These are phyloP conservation scores for Fusarium agapanthi DNA, from an alignment of 2,329 filamentous ascomycete species.

Conservation along the genomic window DNA sequence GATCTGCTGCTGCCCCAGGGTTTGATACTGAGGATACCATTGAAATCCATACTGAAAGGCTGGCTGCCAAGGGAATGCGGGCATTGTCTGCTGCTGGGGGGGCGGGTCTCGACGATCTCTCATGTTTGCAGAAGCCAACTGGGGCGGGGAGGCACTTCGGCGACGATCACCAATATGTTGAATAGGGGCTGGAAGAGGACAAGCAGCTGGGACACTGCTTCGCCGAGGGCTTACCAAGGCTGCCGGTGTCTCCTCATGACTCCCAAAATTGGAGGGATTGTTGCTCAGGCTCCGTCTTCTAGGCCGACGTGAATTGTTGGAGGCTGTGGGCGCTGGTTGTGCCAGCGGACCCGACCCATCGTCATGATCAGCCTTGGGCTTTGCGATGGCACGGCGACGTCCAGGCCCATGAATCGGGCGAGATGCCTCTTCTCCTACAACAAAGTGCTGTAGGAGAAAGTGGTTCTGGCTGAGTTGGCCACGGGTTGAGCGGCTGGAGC, in stretches of 20 bases:
- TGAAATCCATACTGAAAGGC: neutral
- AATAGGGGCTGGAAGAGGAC: neutral
- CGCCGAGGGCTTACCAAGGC: neutral
- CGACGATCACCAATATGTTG: neutral
- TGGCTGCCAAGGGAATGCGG: neutral
- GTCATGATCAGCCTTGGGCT: neutral
- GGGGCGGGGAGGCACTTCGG: neutral
- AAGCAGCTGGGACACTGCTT: neutral
- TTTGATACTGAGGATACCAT: neutral
- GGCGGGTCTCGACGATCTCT: neutral
- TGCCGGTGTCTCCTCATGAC: neutral
- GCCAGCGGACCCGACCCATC: neutral
- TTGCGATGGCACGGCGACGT: neutral
- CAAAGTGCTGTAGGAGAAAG: neutral
- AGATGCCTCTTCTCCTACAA: neutral
- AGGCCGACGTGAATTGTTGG: neutral
- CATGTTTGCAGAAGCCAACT: neutral
- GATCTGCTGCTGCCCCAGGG: neutral
- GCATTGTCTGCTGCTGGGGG: neutral
- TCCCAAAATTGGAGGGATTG: neutral
- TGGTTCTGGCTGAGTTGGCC: neutral
- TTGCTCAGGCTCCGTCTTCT: neutral
- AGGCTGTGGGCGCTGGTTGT: neutral
- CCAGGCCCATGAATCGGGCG: neutral
- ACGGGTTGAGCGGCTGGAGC: constrained; percentile 3